Evolutionary conservation across 2,329 filamentous ascomycete genomes (phyloP).

Genomic region (Trichoderma sp.): DNA sequence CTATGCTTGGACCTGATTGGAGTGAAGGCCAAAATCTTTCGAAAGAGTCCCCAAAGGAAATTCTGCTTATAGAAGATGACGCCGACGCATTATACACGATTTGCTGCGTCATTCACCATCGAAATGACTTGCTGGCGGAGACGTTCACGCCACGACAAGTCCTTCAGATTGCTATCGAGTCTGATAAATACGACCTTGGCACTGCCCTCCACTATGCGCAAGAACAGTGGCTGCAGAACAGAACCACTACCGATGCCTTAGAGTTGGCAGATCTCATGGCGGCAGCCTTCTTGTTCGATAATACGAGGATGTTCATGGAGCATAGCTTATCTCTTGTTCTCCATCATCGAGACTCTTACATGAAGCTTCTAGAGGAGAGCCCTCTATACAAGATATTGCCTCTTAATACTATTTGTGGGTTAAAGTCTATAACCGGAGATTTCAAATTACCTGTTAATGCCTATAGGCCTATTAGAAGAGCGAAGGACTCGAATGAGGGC

Average conservation of each 20-base stretch:
- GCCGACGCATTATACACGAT: background rate
- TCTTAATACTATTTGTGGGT: background rate
- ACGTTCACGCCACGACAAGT: background rate
- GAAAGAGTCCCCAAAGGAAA: background rate
- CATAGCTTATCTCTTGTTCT: background rate
- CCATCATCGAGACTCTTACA: background rate
- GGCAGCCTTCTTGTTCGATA: background rate
- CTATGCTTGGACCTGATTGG: background rate
- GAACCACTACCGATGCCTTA: background rate
- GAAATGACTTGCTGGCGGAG: background rate
- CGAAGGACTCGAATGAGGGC: background rate
- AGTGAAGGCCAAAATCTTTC: background rate
- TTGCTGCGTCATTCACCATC: background rate
- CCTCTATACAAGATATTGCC: background rate
- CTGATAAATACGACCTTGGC: background rate
- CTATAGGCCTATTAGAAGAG: background rate
- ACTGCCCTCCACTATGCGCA: background rate
- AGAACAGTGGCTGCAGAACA: background rate
- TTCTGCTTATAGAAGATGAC: background rate
- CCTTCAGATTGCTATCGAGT: background rate
- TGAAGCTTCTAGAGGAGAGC: background rate
- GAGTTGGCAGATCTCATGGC: background rate
- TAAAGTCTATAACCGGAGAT: background rate
- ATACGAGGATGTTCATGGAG: background rate
- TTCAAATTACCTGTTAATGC: background rate